Conservation (phyloP, 1,284 basidiomycete genomes). For the Ustanciosporium gigantosporum region DNA sequence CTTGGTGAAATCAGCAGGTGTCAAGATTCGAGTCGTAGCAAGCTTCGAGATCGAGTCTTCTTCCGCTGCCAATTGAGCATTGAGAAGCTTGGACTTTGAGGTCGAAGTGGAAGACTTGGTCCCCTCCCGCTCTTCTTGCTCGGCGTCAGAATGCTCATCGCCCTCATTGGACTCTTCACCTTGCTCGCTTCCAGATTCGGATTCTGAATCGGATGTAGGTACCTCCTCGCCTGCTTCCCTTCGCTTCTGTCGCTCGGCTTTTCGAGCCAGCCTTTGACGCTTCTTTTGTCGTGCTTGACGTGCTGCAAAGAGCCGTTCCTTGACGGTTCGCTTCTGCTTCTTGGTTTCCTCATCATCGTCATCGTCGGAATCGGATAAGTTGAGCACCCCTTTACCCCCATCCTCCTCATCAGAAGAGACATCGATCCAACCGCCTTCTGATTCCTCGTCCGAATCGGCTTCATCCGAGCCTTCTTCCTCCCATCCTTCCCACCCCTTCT, state of each 20-base stretch:
- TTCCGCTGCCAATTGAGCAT: slow-evolving; percentile 13
- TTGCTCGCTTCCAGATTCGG: no score
- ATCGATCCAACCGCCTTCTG: slow-evolving; percentile 73
- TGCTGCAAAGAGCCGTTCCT: slow-evolving; percentile 28
- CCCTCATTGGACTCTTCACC: neutral
- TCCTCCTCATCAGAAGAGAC: slow-evolving; percentile 76
- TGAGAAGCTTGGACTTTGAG: no score
- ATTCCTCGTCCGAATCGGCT: slow-evolving; percentile 69
- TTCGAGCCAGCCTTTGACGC: slow-evolving; percentile 31
- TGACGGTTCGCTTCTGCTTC: slow-evolving; percentile 30
- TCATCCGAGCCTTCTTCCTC: slow-evolving; percentile 78
- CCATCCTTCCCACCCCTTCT: slow-evolving; percentile 88
- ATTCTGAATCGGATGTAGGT: slow-evolving; percentile 47
- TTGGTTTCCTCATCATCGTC: slow-evolving; percentile 71
- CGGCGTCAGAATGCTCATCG: slow-evolving; percentile 58
- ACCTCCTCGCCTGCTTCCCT: slow-evolving; percentile 49
- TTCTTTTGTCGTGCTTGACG: slow-evolving; percentile 45
- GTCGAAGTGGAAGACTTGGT: slow-evolving; percentile 5
- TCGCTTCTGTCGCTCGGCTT: slow-evolving; percentile 58
- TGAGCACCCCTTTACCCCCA: slow-evolving; percentile 63
- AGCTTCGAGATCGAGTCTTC: slow-evolving; percentile 51
- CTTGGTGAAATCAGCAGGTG: slow-evolving; percentile 93
- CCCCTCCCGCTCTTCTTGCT: neutral
- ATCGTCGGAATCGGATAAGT: slow-evolving; percentile 72
- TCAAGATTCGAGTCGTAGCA: slow-evolving; percentile 88